A percentile compares a stretch with the other conserved stretches of the same genome.
Evolutionary conservation across 2,329 filamentous ascomycete species (phyloP).

Genomic region (Zymoseptoria passerinii): DNA sequence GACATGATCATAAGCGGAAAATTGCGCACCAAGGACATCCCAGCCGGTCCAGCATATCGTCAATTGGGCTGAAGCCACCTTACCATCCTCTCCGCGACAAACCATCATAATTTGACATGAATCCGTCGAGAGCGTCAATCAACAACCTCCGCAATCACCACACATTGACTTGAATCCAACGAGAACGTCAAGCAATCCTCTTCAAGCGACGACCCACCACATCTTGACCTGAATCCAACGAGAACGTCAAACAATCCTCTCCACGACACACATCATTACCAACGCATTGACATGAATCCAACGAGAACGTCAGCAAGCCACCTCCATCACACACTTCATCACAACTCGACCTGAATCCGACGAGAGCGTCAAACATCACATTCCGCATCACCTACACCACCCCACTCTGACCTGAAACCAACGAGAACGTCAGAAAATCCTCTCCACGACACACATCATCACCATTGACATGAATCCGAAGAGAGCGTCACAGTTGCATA

Average conservation of each 20-base stretch:
- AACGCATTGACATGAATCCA: neutral
- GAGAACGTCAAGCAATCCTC: no score
- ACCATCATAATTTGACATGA: neutral
- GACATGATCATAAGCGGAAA: conserved; percentile 46
- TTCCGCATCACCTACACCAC: neutral
- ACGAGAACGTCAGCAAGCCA: neutral
- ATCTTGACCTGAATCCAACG: neutral
- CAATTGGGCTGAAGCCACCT: neutral
- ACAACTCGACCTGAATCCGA: neutral
- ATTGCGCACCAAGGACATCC: neutral
- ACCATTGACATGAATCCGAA: neutral
- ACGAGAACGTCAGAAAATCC: neutral
- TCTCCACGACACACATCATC: neutral
- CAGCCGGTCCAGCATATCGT: neutral
- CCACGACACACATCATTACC: neutral
- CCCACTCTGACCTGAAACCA: neutral
- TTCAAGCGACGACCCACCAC: no score
- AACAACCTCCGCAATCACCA: neutral
- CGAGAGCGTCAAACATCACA: neutral
- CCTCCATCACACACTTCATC: neutral
- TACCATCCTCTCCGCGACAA: neutral
- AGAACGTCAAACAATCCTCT: neutral
- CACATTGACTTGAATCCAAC: neutral
- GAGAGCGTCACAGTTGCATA: neutral
- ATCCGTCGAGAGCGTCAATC: neutral